A percentile compares a stretch with the other conserved stretches of the same genome.
phyloP scores from a whole-genome alignment of 192 early-diverging fungal genomes.

The Umbelopsis isabellina region DNA sequence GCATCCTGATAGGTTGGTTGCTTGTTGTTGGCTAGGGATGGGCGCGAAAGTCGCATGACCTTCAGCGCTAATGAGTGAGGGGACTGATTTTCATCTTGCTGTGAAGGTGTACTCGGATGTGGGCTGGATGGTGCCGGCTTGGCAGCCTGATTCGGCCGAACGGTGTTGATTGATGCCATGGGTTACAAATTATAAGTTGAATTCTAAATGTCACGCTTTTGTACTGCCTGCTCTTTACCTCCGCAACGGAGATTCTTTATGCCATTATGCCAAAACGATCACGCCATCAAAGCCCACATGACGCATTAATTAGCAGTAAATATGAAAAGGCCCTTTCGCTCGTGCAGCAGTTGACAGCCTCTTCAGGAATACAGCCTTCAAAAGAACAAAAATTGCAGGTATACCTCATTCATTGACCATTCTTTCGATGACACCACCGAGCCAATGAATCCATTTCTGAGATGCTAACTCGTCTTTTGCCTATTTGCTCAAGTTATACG shows the following conservation, averaged over 20 bases:
- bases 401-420: background rate
- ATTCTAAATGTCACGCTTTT: no score
- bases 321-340: slow-evolving; percentile 40
- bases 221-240: slow-evolving; percentile 3
- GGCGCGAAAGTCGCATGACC: slow-evolving; percentile 90
- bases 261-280: slow-evolving; percentile 18
- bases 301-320: slow-evolving; percentile 15
- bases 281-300: slow-evolving; percentile 13
- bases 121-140: background rate
- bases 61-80: slow-evolving; percentile 83
- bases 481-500: slow-evolving; percentile 44
- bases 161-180: slow-evolving; percentile 14
- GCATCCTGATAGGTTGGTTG: slow-evolving; percentile 41
- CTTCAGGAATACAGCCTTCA: slow-evolving; percentile 38
- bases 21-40: slow-evolving; percentile 37
- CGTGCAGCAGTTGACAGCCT: slow-evolving; percentile 33
- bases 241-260: slow-evolving; percentile 8
- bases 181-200: background rate
- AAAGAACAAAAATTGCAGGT: slow-evolving; percentile 41
- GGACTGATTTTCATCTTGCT: slow-evolving; percentile 38
- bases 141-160: background rate
- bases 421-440: no score
- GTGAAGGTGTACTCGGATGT: background rate
- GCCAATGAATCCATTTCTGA: background rate
- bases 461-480: background rate